Percentiles rank a stretch among this genome's conserved stretches.
Conservation (phyloP, 1,284 basidiomycete genomes). For the Leccinum griseonigrum region DNA sequence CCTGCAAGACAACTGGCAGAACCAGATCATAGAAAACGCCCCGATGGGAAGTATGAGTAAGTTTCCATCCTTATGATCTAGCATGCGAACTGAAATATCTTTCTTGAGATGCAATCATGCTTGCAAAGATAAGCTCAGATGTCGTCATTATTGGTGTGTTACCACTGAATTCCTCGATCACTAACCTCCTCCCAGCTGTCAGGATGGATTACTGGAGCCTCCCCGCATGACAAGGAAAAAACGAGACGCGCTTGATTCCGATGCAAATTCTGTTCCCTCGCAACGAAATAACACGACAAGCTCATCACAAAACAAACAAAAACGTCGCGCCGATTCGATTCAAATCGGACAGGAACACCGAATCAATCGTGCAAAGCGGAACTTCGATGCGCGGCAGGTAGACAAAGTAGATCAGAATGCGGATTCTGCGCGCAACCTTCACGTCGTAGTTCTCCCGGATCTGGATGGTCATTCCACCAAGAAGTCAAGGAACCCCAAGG, state of each 20-base stretch:
- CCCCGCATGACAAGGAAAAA: conserved; percentile 42
- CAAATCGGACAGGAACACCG: conserved; percentile 1
- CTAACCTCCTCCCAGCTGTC: conserved; percentile 49
- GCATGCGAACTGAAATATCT: not conserved
- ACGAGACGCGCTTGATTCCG: conserved; percentile 19
- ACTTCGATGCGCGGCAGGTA: conserved; percentile 38
- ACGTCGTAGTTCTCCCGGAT: conserved; percentile 43
- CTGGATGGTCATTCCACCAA: conserved; percentile 24
- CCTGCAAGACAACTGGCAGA: conserved; percentile 4
- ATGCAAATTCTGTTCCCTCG: conserved; percentile 9
- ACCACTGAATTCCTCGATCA: not conserved
- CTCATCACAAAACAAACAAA: conserved; percentile 1
- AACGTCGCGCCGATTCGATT: not conserved
- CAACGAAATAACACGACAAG: conserved; percentile 9
- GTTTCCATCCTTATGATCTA: conserved; percentile 11
- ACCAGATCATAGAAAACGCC: conserved; percentile 30
- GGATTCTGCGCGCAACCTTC: conserved; percentile 41
- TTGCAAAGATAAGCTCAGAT: conserved; percentile 75
- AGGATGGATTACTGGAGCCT: conserved; percentile 61
- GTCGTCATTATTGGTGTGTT: conserved; percentile 66
- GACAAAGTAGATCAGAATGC: conserved; percentile 46
- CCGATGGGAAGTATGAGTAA: conserved; percentile 57
- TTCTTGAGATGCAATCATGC: conserved; percentile 67
- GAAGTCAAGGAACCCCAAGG: conserved; percentile 29
- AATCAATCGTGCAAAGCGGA: conserved; percentile 22